Evolutionary conservation across 345 rosid species (phyloP).

Genomic region (Diplotaxis tenuifolia): DNA sequence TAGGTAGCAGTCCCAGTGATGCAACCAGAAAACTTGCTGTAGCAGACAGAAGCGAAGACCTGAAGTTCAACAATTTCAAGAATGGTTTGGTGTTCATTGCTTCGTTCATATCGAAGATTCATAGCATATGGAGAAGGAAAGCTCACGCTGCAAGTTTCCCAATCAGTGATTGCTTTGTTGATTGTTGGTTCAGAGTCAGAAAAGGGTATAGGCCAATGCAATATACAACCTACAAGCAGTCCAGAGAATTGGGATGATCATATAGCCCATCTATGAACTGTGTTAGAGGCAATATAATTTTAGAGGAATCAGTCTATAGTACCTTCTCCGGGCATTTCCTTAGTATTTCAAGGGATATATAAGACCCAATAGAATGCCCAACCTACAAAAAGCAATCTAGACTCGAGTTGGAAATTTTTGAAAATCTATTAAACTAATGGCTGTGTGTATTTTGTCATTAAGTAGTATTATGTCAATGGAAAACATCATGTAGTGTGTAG

Average conservation of each 20-base stretch:
- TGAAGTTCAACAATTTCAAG: conserved; percentile 39
- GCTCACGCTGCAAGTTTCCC: conserved; percentile 57
- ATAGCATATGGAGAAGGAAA: conserved; percentile 12
- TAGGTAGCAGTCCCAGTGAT: conserved; percentile 58
- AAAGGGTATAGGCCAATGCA: conserved; percentile 78
- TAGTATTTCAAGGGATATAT: conserved; percentile 60
- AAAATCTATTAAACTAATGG: too few relatives aligned
- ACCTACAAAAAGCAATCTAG: conserved; percentile 46
- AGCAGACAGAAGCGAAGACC: conserved; percentile 58
- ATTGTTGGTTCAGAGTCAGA: conserved; percentile 57
- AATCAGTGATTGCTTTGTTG: conserved; percentile 50
- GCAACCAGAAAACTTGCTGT: conserved; percentile 48
- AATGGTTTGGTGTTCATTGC: background rate
- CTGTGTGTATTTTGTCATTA: too few relatives aligned
- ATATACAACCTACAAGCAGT: conserved; percentile 45
- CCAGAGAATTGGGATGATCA: background rate
- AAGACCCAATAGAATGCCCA: conserved; percentile 87
- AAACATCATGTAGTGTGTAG: background rate
- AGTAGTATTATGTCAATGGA: background rate
- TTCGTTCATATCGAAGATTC: background rate
- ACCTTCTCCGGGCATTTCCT: conserved; percentile 62
- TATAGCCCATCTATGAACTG: background rate
- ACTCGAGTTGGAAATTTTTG: background rate
- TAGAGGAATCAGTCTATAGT: background rate
- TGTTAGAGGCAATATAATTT: background rate